Conservation (phyloP, 768 basidiomycete species). For the Phlebiopsis gigantea region DNA sequence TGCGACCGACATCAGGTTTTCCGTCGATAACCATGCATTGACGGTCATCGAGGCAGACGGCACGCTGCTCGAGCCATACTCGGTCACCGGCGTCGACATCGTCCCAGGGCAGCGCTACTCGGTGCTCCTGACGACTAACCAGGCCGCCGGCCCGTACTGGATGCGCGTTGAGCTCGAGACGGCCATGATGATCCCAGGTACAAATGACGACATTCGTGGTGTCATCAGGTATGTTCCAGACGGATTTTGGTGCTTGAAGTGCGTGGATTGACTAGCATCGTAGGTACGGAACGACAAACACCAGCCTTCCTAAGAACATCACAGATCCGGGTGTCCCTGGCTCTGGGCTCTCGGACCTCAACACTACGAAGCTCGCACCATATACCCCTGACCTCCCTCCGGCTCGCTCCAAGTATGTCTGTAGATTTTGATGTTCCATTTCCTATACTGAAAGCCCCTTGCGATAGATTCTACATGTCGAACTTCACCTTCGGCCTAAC, state of each 20-base stretch:
- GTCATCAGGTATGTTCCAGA: slow-evolving; percentile 4
- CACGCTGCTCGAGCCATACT: slow-evolving; percentile 33
- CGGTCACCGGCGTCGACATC: slow-evolving; percentile 35
- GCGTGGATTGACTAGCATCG: background rate
- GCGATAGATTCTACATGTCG: background rate
- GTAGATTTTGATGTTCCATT: slow-evolving; percentile 17
- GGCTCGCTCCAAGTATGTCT: background rate
- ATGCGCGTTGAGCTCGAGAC: slow-evolving; percentile 28
- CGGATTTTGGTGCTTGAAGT: background rate
- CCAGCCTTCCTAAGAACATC: background rate
- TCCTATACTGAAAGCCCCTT: slow-evolving; percentile 21
- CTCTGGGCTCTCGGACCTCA: slow-evolving; percentile 1
- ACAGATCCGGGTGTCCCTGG: slow-evolving; percentile 9
- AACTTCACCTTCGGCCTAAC: background rate
- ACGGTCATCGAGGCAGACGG: slow-evolving; percentile 47
- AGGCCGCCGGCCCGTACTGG: slow-evolving; percentile 33
- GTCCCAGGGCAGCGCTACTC: slow-evolving; percentile 46
- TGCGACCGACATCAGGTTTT: slow-evolving; percentile 40
- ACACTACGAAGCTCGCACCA: slow-evolving; percentile 5
- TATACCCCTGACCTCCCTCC: slow-evolving; percentile 2
- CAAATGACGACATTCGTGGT: background rate
- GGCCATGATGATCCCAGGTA: slow-evolving; percentile 24
- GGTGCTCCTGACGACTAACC: slow-evolving; percentile 39
- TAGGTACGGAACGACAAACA: background rate
- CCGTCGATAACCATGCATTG: slow-evolving; percentile 40